These are phyloP conservation scores for Penicillium paxilli DNA, from an alignment of 495 filamentous ascomycete species.

Conservation along the genomic window DNA sequence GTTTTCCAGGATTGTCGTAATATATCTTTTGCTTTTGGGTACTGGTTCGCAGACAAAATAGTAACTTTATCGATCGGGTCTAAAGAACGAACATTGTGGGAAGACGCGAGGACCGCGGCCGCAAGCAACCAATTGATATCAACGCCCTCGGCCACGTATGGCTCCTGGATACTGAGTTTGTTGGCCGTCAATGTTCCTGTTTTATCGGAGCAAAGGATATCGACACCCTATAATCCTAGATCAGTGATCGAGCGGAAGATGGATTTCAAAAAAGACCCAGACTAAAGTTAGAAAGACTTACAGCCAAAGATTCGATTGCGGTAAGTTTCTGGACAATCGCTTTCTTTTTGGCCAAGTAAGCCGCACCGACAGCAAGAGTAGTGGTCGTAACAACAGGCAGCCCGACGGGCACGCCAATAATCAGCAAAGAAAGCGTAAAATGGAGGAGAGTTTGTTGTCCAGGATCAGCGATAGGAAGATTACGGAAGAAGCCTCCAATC, in stretches of 20 bases:
- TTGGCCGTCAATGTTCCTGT: slow-evolving; percentile 74
- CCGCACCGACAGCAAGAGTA: slow-evolving; percentile 94
- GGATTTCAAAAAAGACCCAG: neutral
- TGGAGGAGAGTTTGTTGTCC: slow-evolving; percentile 56
- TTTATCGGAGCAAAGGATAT: slow-evolving; percentile 98
- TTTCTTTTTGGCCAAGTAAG: slow-evolving; percentile 91
- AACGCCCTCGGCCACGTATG: slow-evolving; percentile 69
- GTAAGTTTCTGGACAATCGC: slow-evolving; percentile 96
- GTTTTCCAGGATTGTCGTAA: slow-evolving; percentile 66
- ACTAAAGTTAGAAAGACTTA: slow-evolving; percentile 26
- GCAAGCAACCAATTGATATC: slow-evolving; percentile 78
- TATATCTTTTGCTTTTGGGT: slow-evolving; percentile 67
- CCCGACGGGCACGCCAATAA: slow-evolving; percentile 94
- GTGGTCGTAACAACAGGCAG: slow-evolving; percentile 94
- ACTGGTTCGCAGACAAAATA: slow-evolving; percentile 65
- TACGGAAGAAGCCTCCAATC: slow-evolving; percentile 73
- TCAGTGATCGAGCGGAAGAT: slow-evolving; percentile 6
- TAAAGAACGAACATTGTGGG: slow-evolving; percentile 70
- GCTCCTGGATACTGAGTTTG: slow-evolving; percentile 68
- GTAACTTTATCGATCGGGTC: slow-evolving; percentile 77
- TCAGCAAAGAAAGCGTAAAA: slow-evolving; percentile 73
- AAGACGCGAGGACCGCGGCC: slow-evolving; percentile 68
- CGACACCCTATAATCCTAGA: slow-evolving; percentile 65
- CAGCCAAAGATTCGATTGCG: slow-evolving; percentile 89
- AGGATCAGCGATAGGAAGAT: slow-evolving; percentile 65